Evolutionary conservation across 805 yeast genomes (phyloP), one percentile per base, ranked within the genome.

Genomic region (Candida parachauliodes): DNA sequence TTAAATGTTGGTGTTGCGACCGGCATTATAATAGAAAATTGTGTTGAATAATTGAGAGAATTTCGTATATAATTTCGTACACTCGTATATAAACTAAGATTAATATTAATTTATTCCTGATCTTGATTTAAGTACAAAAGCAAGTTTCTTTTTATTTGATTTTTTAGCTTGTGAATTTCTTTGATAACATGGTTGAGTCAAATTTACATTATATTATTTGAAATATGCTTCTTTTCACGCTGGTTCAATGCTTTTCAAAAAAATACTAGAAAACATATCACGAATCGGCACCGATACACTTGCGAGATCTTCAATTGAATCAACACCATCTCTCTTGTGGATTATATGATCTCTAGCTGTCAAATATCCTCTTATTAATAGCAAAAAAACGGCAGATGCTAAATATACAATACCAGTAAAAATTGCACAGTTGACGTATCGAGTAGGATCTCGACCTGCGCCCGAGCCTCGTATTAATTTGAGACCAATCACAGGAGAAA

Each of bases 1-100:
- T 64, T 88, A 51, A 88, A 88, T 54, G 97, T 87, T 22, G 85
- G 93, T 53, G 96, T 88, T 7, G 96, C 97, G 1, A 74, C 89
- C 1, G 93, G 89, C 1, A 52, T 88, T 20, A 53, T 88, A 34
- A 61, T 87, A 16, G 28, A 34, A 34, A 34, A 28, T 20, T 34
- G 31, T 16, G 10, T 34, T 28, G 24, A 7, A 8, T 26, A 26
- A 26, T 12, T n/a, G 14, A 8, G 11, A 12, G 11, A 8, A 26
- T 26, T n/a, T 26, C 11, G 24, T 21, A 21, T 21, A 21, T 21
- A 21, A 10, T 8, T 21, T 21, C 9, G 24, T 8, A 21, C 24
- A 10, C n/a, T n/a, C n/a, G n/a, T n/a, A n/a, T 10, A 11, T 14
- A 26, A 26, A 26, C 7, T 11, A 6, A 26, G 14, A 14, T 10